Evolutionary conservation across 2,329 filamentous ascomycete genomes (phyloP).

Genomic region (Aspergillus sp.): DNA sequence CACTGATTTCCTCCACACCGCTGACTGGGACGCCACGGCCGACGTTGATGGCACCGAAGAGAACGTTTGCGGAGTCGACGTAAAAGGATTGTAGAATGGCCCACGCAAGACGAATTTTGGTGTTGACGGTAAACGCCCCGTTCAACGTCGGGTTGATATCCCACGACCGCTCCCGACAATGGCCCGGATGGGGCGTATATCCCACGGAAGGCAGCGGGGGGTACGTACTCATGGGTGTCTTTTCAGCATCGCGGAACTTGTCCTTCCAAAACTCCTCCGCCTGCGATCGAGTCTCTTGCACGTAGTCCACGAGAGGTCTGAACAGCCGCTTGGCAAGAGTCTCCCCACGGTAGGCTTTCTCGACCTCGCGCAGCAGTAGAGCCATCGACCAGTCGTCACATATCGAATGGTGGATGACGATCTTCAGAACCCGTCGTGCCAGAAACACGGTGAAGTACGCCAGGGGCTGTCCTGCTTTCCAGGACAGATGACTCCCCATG

Average conservation of each 20-base stretch:
- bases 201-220: slow-evolving; percentile 4
- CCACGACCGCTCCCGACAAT: not conserved
- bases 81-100: slow-evolving; percentile 13
- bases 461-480: slow-evolving; percentile 8
- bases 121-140: slow-evolving; percentile 2
- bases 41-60: slow-evolving; percentile 13
- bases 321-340: slow-evolving; percentile 9
- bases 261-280: slow-evolving; percentile 5
- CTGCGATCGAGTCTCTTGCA: not conserved
- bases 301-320: slow-evolving; percentile 14
- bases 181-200: slow-evolving; percentile 4
- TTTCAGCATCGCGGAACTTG: not conserved
- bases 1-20: slow-evolving; percentile 9
- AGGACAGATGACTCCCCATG: not conserved
- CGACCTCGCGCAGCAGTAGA: slow-evolving; percentile 11
- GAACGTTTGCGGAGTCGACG: slow-evolving; percentile 5
- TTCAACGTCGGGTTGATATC: not conserved
- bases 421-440: not conserved
- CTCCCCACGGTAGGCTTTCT: slow-evolving; percentile 12
- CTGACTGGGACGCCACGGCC: slow-evolving; percentile 10
- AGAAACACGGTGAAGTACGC: slow-evolving; percentile 7
- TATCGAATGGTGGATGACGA: slow-evolving; percentile 17
- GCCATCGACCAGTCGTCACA: slow-evolving; percentile 21
- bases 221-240: not conserved
- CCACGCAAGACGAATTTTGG: slow-evolving; percentile 15